Conservation (phyloP, 2,329 filamentous ascomycete species). For the Fusarium torreyae region DNA sequence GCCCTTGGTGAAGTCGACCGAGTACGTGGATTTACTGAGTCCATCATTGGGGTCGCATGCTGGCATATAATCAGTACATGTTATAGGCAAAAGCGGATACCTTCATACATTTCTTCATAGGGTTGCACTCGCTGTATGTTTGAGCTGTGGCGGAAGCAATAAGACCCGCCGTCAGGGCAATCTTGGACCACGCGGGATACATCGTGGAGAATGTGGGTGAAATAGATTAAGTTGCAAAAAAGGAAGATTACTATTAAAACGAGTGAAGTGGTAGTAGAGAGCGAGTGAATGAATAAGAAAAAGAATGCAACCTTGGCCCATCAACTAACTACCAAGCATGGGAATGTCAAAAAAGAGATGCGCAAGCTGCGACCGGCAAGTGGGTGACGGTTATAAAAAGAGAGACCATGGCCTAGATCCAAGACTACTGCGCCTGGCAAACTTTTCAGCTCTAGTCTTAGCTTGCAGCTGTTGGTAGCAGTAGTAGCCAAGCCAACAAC, state of each 20-base stretch:
- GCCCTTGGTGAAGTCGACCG: slow-evolving; percentile 43
- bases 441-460: slow-evolving; percentile 16
- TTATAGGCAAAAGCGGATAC: neutral
- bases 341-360: slow-evolving; percentile 15
- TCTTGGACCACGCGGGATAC: slow-evolving; percentile 16
- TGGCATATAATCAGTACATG: slow-evolving; percentile 5
- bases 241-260: slow-evolving; percentile 11
- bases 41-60: slow-evolving; percentile 31
- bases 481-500: neutral
- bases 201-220: slow-evolving; percentile 8
- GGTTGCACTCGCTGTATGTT: slow-evolving; percentile 41
- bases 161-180: slow-evolving; percentile 30
- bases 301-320: slow-evolving; percentile 21
- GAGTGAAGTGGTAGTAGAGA: slow-evolving; percentile 3
- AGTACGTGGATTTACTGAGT: slow-evolving; percentile 36
- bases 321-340: slow-evolving; percentile 1
- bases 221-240: neutral
- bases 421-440: slow-evolving; percentile 15
- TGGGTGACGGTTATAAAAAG: slow-evolving; percentile 32
- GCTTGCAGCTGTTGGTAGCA: slow-evolving; percentile 10
- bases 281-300: slow-evolving; percentile 25
- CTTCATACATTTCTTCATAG: slow-evolving; percentile 37
- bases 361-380: slow-evolving; percentile 24
- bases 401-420: neutral
- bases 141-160: slow-evolving; percentile 34